Evolutionary conservation across 2,329 filamentous ascomycete genomes (phyloP), one percentile per base, ranked within the genome.

Genomic region (Coleophoma eucalyptorum): DNA sequence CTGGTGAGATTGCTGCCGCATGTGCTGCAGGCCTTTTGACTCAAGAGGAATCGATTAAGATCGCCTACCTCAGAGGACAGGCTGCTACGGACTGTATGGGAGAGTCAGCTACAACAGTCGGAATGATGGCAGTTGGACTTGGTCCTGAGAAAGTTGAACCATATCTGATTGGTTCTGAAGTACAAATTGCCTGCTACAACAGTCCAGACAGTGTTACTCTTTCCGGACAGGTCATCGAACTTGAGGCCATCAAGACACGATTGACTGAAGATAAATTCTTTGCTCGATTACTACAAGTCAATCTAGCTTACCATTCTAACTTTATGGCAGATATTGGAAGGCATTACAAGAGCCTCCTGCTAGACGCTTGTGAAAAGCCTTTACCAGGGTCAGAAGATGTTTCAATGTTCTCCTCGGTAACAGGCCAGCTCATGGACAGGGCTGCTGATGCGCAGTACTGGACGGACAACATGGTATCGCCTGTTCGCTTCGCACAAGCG

Each of bases 91-190:
- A 26, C 12, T 7, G 13, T 16, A 7, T 26, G 26, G 26, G 26
- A 8, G 10, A 12, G 6, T 33, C 20, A n/a, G 21, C 4, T 16
- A 16, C 65, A 10, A 75, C 75, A 1, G 67, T 64, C 1, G n/a
- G 31, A 16, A 80, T 80, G 77, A 56, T 79, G 41, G 75, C 75
- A 0, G 74, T 69, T 0, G 72, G 69, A 0, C 65, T 67, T n/a
- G 18, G 19, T 4, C 5, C 32, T 13, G 42, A 45, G 4, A 16
- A 20, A 5, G 67, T 65, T 10, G 57, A 60, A 0, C 48, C 16
- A 67, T 4, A 59, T 56, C 11, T 50, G 65, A 1, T 0, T 60
- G 20, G 19, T 7, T 31, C 20, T 6, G 13, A 43, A 20, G 46
- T 50, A 60, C 42, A 49, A 3, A 55, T 72, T 5, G 66, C 68